phyloP scores from a whole-genome alignment of 805 yeast genomes.

The Lipomyces spencermartinsiae region DNA sequence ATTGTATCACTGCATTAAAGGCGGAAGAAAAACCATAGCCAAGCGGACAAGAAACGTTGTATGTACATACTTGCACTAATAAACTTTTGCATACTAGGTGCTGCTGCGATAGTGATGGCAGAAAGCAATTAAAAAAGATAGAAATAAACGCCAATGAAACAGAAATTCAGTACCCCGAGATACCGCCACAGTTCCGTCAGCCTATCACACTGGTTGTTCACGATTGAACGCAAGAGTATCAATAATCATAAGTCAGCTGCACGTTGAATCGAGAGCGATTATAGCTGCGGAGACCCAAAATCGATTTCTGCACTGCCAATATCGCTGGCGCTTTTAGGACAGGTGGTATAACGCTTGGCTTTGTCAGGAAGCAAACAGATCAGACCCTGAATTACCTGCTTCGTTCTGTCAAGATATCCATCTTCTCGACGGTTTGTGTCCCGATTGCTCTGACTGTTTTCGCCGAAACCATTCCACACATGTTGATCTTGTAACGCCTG shows the following conservation, averaged over 20 bases:
- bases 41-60: not conserved
- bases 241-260: conserved; percentile 7
- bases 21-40: not conserved
- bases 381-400: conserved; percentile 23
- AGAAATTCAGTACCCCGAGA: not conserved
- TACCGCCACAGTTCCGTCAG: not conserved
- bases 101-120: not conserved
- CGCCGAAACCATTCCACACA: not conserved
- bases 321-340: conserved; percentile 6
- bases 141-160: not conserved
- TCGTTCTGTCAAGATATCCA: not conserved
- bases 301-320: not conserved
- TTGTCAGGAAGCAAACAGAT: conserved; percentile 25
- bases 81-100: not conserved
- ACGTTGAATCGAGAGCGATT: conserved; percentile 3
- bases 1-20: conserved; percentile 11
- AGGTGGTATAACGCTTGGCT: conserved; percentile 21
- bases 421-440: not conserved
- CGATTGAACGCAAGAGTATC: not conserved
- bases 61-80: not conserved
- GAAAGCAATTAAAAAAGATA: not conserved
- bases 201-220: not conserved
- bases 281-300: not conserved
- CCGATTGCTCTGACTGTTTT: not conserved
- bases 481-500: not conserved